Conservation (phyloP, 2,329 filamentous ascomycete genomes). For the Fusarium austroafricanum region DNA sequence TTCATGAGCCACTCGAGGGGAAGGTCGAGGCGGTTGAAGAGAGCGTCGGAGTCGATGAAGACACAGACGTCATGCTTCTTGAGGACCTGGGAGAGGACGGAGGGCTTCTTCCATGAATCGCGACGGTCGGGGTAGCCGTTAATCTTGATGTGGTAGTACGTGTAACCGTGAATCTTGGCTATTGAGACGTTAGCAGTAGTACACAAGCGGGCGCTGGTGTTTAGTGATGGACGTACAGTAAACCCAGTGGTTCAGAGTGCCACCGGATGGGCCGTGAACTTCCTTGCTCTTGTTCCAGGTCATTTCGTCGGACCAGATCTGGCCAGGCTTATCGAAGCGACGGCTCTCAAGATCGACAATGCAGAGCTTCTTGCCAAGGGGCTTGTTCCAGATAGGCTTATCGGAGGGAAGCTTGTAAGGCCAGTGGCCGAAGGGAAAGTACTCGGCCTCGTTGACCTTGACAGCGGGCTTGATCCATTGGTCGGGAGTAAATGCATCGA, state of each 20-base stretch:
- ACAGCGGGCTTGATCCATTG: constrained; percentile 28
- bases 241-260: constrained; percentile 58
- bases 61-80: constrained; percentile 57
- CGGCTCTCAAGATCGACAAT: constrained; percentile 60
- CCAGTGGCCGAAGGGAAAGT: constrained; percentile 50
- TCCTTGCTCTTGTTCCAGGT: constrained; percentile 50
- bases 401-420: constrained; percentile 48
- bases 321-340: constrained; percentile 50
- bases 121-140: constrained; percentile 53
- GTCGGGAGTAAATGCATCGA: constrained; percentile 19
- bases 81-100: constrained; percentile 56
- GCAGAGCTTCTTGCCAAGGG: constrained; percentile 55
- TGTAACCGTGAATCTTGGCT: constrained; percentile 60
- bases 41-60: constrained; percentile 59
- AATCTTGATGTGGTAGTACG: constrained; percentile 58
- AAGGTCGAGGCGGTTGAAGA: constrained; percentile 57
- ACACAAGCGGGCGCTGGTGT: neutral
- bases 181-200: constrained; percentile 34
- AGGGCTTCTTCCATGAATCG: constrained; percentile 59
- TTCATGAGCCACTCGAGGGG: constrained; percentile 62
- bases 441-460: constrained; percentile 43
- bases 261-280: constrained; percentile 55
- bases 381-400: constrained; percentile 47
- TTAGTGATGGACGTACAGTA: constrained; percentile 48
- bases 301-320: constrained; percentile 53